These are phyloP conservation scores for Argentina anserina DNA, from an alignment of 306 rosid genomes.

Conservation along the genomic window DNA sequence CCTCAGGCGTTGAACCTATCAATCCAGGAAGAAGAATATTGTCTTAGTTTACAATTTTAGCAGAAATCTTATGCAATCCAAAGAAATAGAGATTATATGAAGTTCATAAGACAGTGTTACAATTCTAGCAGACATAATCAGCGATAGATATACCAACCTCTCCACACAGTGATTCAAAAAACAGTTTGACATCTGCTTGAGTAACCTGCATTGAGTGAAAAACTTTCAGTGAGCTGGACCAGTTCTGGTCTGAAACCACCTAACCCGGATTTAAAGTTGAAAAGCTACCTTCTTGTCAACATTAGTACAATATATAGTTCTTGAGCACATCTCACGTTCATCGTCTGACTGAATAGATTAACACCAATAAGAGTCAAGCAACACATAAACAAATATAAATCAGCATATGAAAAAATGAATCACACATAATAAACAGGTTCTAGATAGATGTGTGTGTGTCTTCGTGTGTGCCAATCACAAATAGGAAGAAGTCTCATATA, in stretches of 20 bases:
- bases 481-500: constrained; percentile 3
- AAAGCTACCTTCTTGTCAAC: constrained; percentile 87
- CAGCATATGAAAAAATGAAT: constrained; percentile 7
- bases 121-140: constrained; percentile 1
- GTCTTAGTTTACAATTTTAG: constrained; percentile 10
- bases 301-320: constrained; percentile 96
- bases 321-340: constrained; percentile 98
- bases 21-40: constrained; percentile 1
- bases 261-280: constrained; percentile 22
- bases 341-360: constrained; percentile 66
- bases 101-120: background rate
- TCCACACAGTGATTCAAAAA: constrained; percentile 93
- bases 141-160: constrained; percentile 58
- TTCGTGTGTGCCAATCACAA: background rate
- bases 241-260: constrained; percentile 8
- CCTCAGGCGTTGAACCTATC: constrained; percentile 91
- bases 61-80: constrained; percentile 20
- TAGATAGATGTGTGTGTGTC: background rate
- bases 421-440: background rate
- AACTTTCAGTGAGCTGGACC: constrained; percentile 17
- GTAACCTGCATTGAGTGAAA: constrained; percentile 57
- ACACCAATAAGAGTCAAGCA: constrained; percentile 24
- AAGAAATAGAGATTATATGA: background rate
- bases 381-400: constrained; percentile 6
- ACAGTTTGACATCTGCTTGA: constrained; percentile 86